Conservation (phyloP, 768 basidiomycete species). For the Lactarius indigo region DNA sequence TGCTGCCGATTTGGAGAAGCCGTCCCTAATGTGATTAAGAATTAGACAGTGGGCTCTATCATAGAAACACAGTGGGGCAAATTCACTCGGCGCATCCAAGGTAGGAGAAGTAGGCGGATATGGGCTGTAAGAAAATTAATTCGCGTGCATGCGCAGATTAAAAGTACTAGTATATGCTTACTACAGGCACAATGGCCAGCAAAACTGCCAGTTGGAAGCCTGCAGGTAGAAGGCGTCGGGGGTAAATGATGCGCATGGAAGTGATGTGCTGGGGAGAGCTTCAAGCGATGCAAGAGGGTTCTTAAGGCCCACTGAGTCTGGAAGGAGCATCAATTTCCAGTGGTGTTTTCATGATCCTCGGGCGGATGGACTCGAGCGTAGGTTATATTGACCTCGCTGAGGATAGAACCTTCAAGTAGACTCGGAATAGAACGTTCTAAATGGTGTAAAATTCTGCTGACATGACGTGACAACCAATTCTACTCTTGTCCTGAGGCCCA, state of each 20-base stretch:
- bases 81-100: slow-evolving; percentile 60
- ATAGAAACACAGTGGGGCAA: background rate
- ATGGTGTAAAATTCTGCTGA: too few species aligned
- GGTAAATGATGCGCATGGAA: slow-evolving; percentile 8
- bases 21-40: slow-evolving; percentile 46
- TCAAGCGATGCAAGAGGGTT: background rate
- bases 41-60: slow-evolving; percentile 30
- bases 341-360: background rate
- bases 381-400: too few species aligned
- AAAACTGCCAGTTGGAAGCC: slow-evolving; percentile 1
- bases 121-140: background rate
- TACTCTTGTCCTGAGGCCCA: too few species aligned
- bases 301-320: slow-evolving; percentile 6
- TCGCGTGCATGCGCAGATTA: background rate
- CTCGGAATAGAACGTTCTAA: too few species aligned
- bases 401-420: too few species aligned
- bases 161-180: background rate
- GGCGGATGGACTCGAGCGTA: too few species aligned
- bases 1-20: slow-evolving; percentile 42
- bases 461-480: too few species aligned
- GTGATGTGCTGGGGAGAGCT: background rate
- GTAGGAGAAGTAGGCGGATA: slow-evolving; percentile 30
- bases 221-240: background rate
- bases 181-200: slow-evolving; percentile 4
- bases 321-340: background rate